Evolutionary conservation across 2,329 filamentous ascomycete genomes (phyloP).

Genomic region (Esteya vermicola): DNA sequence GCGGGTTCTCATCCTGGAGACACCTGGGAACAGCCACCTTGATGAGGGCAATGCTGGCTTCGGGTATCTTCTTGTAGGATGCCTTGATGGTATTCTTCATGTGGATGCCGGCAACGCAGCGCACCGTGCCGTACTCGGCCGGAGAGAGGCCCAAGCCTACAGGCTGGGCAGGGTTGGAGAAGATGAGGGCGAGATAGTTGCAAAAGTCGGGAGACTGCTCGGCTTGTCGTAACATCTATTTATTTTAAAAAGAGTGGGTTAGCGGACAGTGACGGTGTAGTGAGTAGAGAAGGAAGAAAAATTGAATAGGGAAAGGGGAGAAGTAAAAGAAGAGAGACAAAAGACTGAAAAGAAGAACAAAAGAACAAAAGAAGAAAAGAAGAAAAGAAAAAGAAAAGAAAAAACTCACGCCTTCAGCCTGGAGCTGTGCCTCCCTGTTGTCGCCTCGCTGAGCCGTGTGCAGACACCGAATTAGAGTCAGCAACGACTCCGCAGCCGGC

Average conservation of each 20-base stretch:
- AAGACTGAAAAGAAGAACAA: background rate
- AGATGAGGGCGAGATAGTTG: conserved; percentile 90
- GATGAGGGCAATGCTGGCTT: conserved; percentile 59
- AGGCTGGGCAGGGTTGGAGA: conserved; percentile 55
- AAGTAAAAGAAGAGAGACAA: background rate
- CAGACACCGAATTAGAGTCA: conserved; percentile 77
- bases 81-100: conserved; percentile 84
- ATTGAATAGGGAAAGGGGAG: too few relatives aligned
- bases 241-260: background rate
- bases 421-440: conserved; percentile 66
- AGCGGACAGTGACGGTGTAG: too few relatives aligned
- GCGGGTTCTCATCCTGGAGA: conserved; percentile 65
- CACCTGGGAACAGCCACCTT: conserved; percentile 65
- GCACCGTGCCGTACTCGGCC: conserved; percentile 58
- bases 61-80: conserved; percentile 62
- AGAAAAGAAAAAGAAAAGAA: background rate
- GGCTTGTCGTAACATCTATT: conserved; percentile 86
- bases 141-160: conserved; percentile 43
- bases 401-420: conserved; percentile 69
- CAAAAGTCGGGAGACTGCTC: conserved; percentile 84
- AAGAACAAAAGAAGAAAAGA: background rate
- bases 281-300: too few relatives aligned
- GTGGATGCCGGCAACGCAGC: conserved; percentile 82
- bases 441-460: conserved; percentile 22
- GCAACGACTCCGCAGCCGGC: conserved; percentile 72